These are phyloP conservation scores for Xerocomellus amylosporus DNA, from an alignment of 768 basidiomycete species.

Conservation along the genomic window DNA sequence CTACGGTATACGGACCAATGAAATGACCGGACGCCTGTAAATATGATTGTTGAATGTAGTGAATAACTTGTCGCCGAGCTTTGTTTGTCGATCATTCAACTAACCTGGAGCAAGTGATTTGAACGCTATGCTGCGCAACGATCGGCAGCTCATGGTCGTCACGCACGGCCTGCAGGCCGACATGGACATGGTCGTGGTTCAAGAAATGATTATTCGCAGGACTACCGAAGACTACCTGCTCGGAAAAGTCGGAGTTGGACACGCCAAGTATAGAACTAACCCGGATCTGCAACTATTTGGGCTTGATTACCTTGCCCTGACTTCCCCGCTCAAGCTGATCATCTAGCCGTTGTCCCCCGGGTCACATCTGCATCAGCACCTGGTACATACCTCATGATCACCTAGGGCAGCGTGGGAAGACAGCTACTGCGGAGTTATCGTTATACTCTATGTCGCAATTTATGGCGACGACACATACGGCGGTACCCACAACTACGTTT, in stretches of 20 bases:
- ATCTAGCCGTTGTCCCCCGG: constrained; percentile 22
- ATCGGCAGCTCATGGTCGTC: constrained; percentile 23
- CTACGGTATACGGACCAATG: constrained; percentile 29
- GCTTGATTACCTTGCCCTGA: background rate
- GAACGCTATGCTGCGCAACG: constrained; percentile 13
- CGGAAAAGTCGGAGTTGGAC: constrained; percentile 7
- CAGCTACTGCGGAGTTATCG: no score
- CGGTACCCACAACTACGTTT: no score
- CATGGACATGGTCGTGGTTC: constrained; percentile 30
- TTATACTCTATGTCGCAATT: no score
- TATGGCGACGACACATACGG: no score
- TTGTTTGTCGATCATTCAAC: background rate
- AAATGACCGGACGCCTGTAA: constrained; percentile 31
- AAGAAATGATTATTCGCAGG: constrained; percentile 22
- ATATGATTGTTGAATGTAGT: background rate
- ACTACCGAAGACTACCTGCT: background rate
- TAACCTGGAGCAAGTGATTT: constrained; percentile 27
- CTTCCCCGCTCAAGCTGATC: background rate
- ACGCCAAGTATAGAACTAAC: constrained; percentile 21
- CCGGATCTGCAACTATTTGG: background rate
- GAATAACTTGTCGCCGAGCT: background rate
- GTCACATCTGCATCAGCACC: background rate
- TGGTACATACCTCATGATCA: no score
- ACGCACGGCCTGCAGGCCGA: constrained; percentile 31
- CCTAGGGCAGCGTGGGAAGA: no score